Evolutionary conservation across 306 rosid species (phyloP).

Genomic region (Prunus mume): DNA sequence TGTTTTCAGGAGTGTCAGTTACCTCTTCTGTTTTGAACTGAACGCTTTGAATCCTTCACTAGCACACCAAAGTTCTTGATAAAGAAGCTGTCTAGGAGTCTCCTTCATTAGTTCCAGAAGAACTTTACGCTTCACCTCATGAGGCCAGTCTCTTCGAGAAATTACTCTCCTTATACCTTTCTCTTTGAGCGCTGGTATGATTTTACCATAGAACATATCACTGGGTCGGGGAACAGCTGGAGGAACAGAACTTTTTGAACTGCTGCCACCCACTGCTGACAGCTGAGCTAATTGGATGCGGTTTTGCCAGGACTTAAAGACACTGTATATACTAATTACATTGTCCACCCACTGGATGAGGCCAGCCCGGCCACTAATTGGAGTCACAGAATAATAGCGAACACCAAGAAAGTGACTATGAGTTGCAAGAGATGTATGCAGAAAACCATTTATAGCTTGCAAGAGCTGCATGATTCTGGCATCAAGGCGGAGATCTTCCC

Average conservation of each 20-base stretch:
- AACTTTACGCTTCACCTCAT: slow-evolving; percentile 91
- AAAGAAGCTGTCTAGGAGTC: slow-evolving; percentile 84
- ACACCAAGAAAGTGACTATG: slow-evolving; percentile 65
- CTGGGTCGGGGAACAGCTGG: slow-evolving; percentile 95
- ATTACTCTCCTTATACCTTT: slow-evolving; percentile 97
- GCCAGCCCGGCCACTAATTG: slow-evolving; percentile 95
- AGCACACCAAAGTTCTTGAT: slow-evolving; percentile 96
- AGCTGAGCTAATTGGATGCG: slow-evolving; percentile 75
- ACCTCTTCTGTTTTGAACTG: slow-evolving; percentile 86
- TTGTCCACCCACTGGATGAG: slow-evolving; percentile 93
- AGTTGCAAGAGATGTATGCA: slow-evolving; percentile 76
- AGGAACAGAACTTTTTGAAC: slow-evolving; percentile 67
- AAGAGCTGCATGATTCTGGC: slow-evolving; percentile 94
- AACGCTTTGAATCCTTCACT: slow-evolving; percentile 97
- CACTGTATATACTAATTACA: slow-evolving; percentile 86
- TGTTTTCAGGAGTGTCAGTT: slow-evolving; percentile 2
- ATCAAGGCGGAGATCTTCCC: slow-evolving; percentile 97
- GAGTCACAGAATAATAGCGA: slow-evolving; percentile 96
- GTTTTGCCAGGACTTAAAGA: slow-evolving; percentile 94
- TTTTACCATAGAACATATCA: slow-evolving; percentile 98
- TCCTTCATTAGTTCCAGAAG: slow-evolving; percentile 93
- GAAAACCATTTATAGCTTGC: slow-evolving; percentile 87
- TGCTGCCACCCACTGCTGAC: slow-evolving; percentile 53
- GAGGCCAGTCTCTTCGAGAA: slow-evolving; percentile 99
- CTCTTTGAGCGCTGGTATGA: slow-evolving; percentile 97